Percentiles rank a stretch among this genome's conserved stretches.
Conservation (phyloP, 176 grass and related monocot species). For the Avena insularis region DNA sequence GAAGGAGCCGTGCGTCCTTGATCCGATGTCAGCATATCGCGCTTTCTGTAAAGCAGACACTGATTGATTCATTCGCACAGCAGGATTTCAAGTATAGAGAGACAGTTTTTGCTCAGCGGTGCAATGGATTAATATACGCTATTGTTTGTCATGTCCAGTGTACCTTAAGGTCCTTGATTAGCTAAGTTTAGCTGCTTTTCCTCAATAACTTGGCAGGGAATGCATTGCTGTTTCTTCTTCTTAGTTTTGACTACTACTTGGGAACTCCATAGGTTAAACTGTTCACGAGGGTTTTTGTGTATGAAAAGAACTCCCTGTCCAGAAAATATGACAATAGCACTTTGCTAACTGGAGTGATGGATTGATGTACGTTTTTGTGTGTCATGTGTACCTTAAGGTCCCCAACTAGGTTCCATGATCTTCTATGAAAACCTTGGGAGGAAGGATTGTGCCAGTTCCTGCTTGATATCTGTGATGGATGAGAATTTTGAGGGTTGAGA, state of each 20-base stretch:
- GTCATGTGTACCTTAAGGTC: not conserved
- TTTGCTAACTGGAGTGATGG: not conserved
- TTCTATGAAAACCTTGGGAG: not conserved
- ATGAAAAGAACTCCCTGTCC: not conserved
- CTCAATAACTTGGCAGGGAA: conserved; percentile 9
- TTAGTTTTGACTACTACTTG: not conserved
- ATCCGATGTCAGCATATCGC: conserved; percentile 7
- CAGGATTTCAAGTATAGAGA: conserved; percentile 44
- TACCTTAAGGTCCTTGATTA: conserved; percentile 7
- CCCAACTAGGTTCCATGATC: not conserved
- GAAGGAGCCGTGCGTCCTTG: conserved; percentile 33
- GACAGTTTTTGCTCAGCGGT: conserved; percentile 39
- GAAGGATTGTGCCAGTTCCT: not conserved
- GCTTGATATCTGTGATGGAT: not conserved
- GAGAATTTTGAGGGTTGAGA: not conserved
- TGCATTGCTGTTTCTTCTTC: not conserved
- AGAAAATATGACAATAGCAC: not conserved
- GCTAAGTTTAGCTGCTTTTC: conserved; percentile 1
- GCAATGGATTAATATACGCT: conserved; percentile 10
- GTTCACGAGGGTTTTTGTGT: not conserved
- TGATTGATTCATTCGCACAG: conserved; percentile 25
- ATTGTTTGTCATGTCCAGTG: not conserved
- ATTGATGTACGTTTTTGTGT: not conserved
- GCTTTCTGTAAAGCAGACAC: conserved; percentile 43
- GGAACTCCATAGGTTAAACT: not conserved